These are phyloP conservation scores for Colletotrichum sp. DNA, from an alignment of 2,329 filamentous ascomycete species.

Conservation along the genomic window DNA sequence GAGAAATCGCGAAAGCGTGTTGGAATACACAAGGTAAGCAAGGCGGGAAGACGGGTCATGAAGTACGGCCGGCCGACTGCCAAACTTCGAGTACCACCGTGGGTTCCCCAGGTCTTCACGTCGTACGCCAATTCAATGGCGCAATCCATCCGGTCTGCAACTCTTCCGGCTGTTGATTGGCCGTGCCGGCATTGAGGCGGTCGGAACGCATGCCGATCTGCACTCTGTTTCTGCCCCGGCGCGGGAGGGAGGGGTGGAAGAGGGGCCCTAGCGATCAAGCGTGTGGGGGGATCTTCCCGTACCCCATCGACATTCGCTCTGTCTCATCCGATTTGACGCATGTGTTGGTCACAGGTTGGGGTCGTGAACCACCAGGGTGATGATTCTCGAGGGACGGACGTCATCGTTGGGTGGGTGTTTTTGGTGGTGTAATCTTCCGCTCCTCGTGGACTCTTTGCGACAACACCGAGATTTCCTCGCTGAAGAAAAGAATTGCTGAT, in stretches of 20 bases:
- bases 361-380: not conserved
- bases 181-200: not conserved
- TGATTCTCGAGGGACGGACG: not conserved
- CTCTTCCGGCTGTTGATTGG: not conserved
- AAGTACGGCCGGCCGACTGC: not conserved
- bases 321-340: not conserved
- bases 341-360: not conserved
- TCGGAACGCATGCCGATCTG: constrained; percentile 4
- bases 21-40: not conserved
- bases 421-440: not conserved
- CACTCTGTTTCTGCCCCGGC: not conserved
- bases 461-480: not conserved
- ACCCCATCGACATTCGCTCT: not conserved
- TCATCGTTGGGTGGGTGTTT: not conserved
- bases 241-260: not conserved
- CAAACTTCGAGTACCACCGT: not conserved
- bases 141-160: not conserved
- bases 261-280: not conserved
- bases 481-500: not conserved
- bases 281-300: not conserved
- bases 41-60: not conserved
- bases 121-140: not conserved
- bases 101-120: not conserved
- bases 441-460: not conserved
- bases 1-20: not conserved